Percentiles rank a stretch among this genome's conserved stretches.
These are phyloP conservation scores for Phytophthora europaea DNA, from an alignment of 352 stramenopile genomes.

Conservation along the genomic window DNA sequence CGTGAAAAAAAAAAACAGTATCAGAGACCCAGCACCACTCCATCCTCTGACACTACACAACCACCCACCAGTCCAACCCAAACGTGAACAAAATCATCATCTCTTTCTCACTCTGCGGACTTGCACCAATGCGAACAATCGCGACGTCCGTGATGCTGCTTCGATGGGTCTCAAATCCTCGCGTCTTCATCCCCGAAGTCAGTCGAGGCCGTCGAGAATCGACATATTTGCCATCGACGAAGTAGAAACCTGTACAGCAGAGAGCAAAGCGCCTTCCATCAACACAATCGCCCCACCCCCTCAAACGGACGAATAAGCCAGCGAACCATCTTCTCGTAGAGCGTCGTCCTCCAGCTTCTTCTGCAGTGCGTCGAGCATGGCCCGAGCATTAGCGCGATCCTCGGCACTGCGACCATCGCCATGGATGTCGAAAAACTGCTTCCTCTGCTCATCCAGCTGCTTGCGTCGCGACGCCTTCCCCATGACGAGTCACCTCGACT, in stretches of 20 bases:
- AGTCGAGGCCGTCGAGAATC: slow-evolving; percentile 50
- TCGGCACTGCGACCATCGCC: slow-evolving; percentile 54
- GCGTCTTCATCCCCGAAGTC: slow-evolving; percentile 67
- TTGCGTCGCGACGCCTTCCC: slow-evolving; percentile 55
- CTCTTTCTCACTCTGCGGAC: slow-evolving; percentile 3
- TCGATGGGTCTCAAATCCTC: slow-evolving; percentile 49
- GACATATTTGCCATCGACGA: slow-evolving; percentile 54
- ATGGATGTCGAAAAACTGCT: slow-evolving; percentile 51
- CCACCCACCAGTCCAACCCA: slow-evolving; percentile 52
- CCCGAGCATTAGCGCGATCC: slow-evolving; percentile 46
- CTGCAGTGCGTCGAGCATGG: slow-evolving; percentile 68
- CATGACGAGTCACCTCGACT: slow-evolving; percentile 40
- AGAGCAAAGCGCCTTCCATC: not conserved
- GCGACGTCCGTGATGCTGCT: slow-evolving; percentile 36
- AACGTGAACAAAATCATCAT: slow-evolving; percentile 53
- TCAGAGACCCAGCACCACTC: not conserved
- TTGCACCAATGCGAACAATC: slow-evolving; percentile 22
- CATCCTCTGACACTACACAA: not conserved
- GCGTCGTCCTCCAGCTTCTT: slow-evolving; percentile 72
- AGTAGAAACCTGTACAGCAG: slow-evolving; percentile 57
- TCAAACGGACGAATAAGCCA: not conserved
- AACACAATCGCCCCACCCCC: not conserved
- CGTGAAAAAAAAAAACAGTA: not conserved
- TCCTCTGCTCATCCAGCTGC: slow-evolving; percentile 58
- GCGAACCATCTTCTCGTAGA: slow-evolving; percentile 63